phyloP scores from a whole-genome alignment of 306 rosid species.

The Vachellia pachyceras region DNA sequence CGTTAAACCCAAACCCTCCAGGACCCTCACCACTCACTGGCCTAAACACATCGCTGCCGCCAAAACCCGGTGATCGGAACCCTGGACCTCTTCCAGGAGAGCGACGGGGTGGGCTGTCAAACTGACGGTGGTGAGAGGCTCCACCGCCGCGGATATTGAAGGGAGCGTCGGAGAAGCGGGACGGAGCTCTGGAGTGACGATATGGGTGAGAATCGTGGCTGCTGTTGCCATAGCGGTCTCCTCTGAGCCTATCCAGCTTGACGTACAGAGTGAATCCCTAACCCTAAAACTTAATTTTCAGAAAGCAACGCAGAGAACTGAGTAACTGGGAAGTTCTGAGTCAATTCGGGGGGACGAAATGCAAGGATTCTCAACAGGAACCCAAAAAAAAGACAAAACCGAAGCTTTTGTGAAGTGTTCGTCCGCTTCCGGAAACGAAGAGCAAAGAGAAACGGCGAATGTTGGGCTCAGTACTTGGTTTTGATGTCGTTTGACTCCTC shows the following conservation, averaged over 20 bases:
- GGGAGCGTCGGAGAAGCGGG: constrained; percentile 78
- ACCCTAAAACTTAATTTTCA: constrained; percentile 24
- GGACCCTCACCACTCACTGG: constrained; percentile 31
- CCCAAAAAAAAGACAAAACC: not conserved
- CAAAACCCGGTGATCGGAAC: constrained; percentile 51
- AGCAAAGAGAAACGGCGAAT: not conserved
- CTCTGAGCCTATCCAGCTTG: constrained; percentile 96
- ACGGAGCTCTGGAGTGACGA: constrained; percentile 62
- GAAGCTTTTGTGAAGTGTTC: not conserved
- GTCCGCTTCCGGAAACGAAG: not conserved
- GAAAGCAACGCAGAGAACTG: not conserved
- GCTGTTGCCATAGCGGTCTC: constrained; percentile 68
- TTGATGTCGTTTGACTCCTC: constrained; percentile 2
- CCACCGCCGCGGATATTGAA: constrained; percentile 41
- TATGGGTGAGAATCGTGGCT: constrained; percentile 36
- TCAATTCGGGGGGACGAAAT: not conserved
- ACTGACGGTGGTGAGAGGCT: constrained; percentile 42
- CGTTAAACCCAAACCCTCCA: constrained; percentile 56
- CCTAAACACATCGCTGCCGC: constrained; percentile 20
- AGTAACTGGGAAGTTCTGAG: not conserved
- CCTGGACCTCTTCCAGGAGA: constrained; percentile 57
- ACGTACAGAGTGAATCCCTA: constrained; percentile 52
- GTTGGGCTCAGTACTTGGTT: not conserved
- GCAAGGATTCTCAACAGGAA: not conserved
- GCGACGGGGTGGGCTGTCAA: constrained; percentile 68